Evolutionary conservation across 2,329 filamentous ascomycete species (phyloP), one percentile per base, ranked within the genome.

Genomic region (Canariomyces notabilis): DNA sequence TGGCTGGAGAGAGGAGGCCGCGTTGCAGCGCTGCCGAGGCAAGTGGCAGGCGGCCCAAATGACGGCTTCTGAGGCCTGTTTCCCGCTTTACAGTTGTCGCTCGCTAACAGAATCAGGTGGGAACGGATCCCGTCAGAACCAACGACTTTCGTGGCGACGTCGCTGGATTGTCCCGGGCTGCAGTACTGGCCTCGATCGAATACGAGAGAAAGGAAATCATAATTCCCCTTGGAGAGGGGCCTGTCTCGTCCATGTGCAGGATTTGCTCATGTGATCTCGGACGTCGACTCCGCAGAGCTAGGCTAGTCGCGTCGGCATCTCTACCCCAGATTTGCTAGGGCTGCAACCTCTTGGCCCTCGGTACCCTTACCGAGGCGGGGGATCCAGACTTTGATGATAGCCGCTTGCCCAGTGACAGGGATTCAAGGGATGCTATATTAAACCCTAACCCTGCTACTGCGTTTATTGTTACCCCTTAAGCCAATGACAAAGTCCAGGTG

Each of bases 231-330:
- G 37, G 26, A 16, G 48, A 50, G 48, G 48, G 44, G 39, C 20
- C n/a, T 36, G 9, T 7, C 18, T 12, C 20, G 26, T 44, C 12
- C 18, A 20, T 16, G n/a, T 14, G 40, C 48, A 50, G n/a, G 47
- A 47, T 47, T 50, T 48, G 48, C 41, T 51, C 48, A 51, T 48
- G 44, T 51, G 48, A 51, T 44, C 48, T 48, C 41, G 48, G 44
- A 33, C 26, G 21, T 35, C 15, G 32, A 37, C 48, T 50, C 48
- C 48, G 48, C 48, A 50, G 44, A 48, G 41, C 48, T 50, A 50
- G 48, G 38, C 48, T 47, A 15, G 37, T 37, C 44, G 20, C 12
- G 44, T 42, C 35, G 11, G 31, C 40, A 15, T 21, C 19, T 7
- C 26, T 37, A 34, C 44, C 41, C 44, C 42, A 41, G 44, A 29